Evolutionary conservation across 208 protist genomes (phyloP).

Genomic region (Entamoeba invadens): DNA sequence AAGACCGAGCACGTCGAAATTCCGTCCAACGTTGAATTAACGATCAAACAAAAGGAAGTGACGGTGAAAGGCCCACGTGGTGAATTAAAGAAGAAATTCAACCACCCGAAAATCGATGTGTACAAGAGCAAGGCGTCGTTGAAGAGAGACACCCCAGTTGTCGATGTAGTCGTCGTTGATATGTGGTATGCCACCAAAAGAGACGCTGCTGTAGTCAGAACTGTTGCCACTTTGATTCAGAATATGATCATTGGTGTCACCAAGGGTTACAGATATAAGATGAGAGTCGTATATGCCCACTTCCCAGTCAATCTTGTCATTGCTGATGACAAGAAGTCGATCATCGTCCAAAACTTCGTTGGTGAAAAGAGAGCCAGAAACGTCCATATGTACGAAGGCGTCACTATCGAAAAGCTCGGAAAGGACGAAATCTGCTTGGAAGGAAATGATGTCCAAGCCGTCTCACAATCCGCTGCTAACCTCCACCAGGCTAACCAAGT

Average conservation of each 20-base stretch:
- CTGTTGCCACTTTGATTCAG: constrained; percentile 72
- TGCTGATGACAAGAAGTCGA: constrained; percentile 49
- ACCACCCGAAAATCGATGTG: constrained; percentile 69
- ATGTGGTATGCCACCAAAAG: constrained; percentile 81
- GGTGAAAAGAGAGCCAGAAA: constrained; percentile 79
- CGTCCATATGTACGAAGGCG: constrained; percentile 61
- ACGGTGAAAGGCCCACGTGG: constrained; percentile 82
- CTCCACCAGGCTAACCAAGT: constrained; percentile 76
- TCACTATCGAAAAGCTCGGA: constrained; percentile 60
- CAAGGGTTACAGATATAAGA: constrained; percentile 93
- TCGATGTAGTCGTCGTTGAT: constrained; percentile 53
- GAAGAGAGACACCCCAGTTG: constrained; percentile 6
- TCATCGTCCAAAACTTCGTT: constrained; percentile 98
- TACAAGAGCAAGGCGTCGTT: constrained; percentile 24
- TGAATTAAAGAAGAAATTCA: constrained; percentile 68
- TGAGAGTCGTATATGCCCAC: constrained; percentile 93
- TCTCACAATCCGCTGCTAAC: constrained; percentile 64
- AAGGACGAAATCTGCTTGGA: constrained; percentile 91
- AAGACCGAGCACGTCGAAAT: background rate
- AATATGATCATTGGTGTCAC: constrained; percentile 98
- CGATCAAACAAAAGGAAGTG: constrained; percentile 56
- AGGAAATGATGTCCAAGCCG: constrained; percentile 73
- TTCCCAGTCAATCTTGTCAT: constrained; percentile 92
- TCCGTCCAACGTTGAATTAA: constrained; percentile 45
- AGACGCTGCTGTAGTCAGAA: constrained; percentile 74